phyloP scores from a whole-genome alignment of 306 rosid genomes.

The Cicer pinnatifidum region DNA sequence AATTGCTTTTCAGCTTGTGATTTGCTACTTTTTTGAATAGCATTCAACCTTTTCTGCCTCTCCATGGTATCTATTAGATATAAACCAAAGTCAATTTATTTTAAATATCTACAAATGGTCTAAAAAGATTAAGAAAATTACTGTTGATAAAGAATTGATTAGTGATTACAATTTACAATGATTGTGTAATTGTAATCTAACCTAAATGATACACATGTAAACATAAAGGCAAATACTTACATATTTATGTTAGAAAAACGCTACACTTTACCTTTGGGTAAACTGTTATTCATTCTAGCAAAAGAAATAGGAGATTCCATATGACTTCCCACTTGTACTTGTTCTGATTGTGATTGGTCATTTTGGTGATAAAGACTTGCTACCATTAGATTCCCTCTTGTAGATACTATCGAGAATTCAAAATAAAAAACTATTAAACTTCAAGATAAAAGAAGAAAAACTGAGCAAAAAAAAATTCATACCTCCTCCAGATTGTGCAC shows the following conservation, averaged over 20 bases:
- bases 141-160: background rate
- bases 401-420: constrained; percentile 2
- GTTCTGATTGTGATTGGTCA: constrained; percentile 8
- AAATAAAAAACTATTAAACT: background rate
- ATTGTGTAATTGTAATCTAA: background rate
- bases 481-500: constrained; percentile 14
- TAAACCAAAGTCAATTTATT: background rate
- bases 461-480: background rate
- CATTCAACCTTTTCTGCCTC: constrained; percentile 3
- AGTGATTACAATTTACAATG: background rate
- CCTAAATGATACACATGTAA: constrained; percentile 2
- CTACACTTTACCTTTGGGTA: background rate
- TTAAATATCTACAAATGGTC: background rate
- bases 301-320: background rate
- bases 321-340: constrained; percentile 1
- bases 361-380: constrained; percentile 6
- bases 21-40: background rate
- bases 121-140: background rate
- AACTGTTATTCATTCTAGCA: background rate
- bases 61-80: constrained; percentile 10
- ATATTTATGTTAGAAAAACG: background rate
- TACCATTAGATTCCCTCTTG: background rate
- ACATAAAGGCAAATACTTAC: background rate
- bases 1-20: constrained; percentile 1
- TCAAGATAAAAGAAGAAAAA: constrained; percentile 12